phyloP scores from a whole-genome alignment of 495 filamentous ascomycete species.

The Hypoxylon rickii region DNA sequence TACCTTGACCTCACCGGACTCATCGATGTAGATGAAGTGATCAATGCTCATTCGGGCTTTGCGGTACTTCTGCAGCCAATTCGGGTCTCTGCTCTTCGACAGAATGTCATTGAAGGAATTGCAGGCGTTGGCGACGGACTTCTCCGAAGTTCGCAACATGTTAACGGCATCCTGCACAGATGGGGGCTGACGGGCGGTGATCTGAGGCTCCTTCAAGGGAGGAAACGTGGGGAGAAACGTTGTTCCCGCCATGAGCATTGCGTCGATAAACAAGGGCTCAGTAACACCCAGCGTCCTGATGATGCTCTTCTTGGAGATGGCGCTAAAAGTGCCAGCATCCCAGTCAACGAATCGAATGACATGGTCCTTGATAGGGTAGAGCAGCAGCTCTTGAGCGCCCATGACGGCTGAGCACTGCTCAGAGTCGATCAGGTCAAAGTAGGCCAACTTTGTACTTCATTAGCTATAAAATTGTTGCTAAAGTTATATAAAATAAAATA shows the following conservation, averaged over 20 bases:
- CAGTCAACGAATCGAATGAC: conserved; percentile 80
- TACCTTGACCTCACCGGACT: conserved; percentile 73
- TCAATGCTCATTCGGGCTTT: conserved; percentile 81
- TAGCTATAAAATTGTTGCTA: background rate
- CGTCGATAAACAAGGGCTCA: conserved; percentile 78
- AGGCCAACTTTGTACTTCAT: conserved; percentile 67
- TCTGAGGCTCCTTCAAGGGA: conserved; percentile 60
- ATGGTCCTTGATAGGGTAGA: conserved; percentile 79
- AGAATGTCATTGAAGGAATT: conserved; percentile 73
- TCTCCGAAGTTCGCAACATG: conserved; percentile 69
- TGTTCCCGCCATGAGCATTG: conserved; percentile 82
- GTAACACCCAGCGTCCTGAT: conserved; percentile 71
- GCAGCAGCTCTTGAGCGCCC: conserved; percentile 82
- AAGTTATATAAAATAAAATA: background rate
- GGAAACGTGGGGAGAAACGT: conserved; percentile 79
- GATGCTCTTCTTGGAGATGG: conserved; percentile 71
- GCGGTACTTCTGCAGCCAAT: conserved; percentile 83
- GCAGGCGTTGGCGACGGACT: conserved; percentile 65
- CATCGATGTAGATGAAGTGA: conserved; percentile 81
- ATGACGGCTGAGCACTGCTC: conserved; percentile 77
- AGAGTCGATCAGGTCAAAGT: conserved; percentile 71
- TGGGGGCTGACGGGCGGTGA: conserved; percentile 53
- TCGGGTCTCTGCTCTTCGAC: conserved; percentile 61
- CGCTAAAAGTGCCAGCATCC: conserved; percentile 66
- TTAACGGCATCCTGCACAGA: conserved; percentile 70